Evolutionary conservation across 805 yeast species (phyloP).

Genomic region (Wickerhamomyces queroliae): DNA sequence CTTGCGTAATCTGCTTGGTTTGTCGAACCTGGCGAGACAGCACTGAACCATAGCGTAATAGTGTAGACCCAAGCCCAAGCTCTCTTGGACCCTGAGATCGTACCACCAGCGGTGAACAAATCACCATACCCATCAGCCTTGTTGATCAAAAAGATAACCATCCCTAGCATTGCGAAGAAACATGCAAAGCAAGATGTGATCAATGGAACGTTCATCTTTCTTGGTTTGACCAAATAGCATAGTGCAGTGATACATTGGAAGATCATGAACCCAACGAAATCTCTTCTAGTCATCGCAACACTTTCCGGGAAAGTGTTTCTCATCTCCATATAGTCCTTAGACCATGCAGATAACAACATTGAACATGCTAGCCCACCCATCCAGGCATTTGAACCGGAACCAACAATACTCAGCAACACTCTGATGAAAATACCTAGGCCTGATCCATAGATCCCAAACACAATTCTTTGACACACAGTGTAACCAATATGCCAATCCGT

Average conservation of each 20-base stretch:
- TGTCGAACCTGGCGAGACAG: constrained; percentile 26
- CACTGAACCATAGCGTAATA: constrained; percentile 27
- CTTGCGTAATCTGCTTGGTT: constrained; percentile 31
- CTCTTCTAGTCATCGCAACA: constrained; percentile 24
- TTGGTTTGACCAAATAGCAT: constrained; percentile 20
- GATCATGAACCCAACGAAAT: constrained; percentile 27
- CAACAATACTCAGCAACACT: constrained; percentile 39
- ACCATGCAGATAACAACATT: constrained; percentile 34
- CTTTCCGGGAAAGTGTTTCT: constrained; percentile 26
- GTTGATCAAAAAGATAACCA: constrained; percentile 24
- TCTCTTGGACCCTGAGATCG: constrained; percentile 22
- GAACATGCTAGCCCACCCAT: constrained; percentile 37
- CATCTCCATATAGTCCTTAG: constrained; percentile 29
- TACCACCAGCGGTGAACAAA: constrained; percentile 24
- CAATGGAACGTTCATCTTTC: constrained; percentile 18
- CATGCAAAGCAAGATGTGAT: constrained; percentile 19
- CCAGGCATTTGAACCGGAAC: constrained; percentile 42
- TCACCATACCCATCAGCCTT: constrained; percentile 31
- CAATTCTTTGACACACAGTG: constrained; percentile 38
- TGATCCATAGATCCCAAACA: constrained; percentile 42
- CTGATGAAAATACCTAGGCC: constrained; percentile 34
- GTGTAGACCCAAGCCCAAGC: constrained; percentile 29
- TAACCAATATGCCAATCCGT: constrained; percentile 41
- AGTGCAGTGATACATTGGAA: constrained; percentile 27
- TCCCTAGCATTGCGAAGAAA: constrained; percentile 26